Base-by-base conservation (phyloP, 345 rosid species). In the Sonneratia caseolaris region DNA sequence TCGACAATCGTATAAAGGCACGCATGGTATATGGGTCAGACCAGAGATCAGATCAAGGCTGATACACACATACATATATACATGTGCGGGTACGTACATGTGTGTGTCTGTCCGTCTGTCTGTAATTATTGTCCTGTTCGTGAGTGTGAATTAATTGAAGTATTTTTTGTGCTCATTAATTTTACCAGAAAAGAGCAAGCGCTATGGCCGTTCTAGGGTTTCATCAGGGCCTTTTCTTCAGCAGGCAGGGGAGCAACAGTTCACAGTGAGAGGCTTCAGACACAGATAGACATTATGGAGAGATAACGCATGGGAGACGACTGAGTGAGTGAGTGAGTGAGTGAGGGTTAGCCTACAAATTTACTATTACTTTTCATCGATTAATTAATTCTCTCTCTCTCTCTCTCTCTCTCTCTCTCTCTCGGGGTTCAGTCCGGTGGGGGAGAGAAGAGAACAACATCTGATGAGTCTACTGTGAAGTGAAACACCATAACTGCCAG, bases 181-280 rank as follows among this genome's bases (percentile, higher is more conserved):
- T 68, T 68, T 68, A 68, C 70, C 70, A 68, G 70, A 68, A 68
- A 68, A 68, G 70, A 42, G 70, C 70, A 68, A 68, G 40, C 70
- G 32, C 70, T 68, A 68, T 27, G 48, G 32, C 5, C 45, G 49
- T 40, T 47, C 16, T 66, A 68, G 51, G 48, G 70, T 5, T 38
- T 67, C 49, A 5, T 40, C 70, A 62, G 37, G 37, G 35, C 36
- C 37, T n/a, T 68, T 47, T 13, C 70, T 68, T 13, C 16, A 68
- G 32, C 51, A 66, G 69, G 22, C 48, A 68, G 51, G 35, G 8
- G 35, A 14, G 27, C 11, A 42, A 37, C 2, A 27, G 66, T n/a
- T 3, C 13, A 37, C 27, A 37, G n/a, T 14, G 40, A 19, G 5
- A 53, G 51, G 16, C 51, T 35, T 62, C 66, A 62, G 66, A 27